Conservation (phyloP, 139 green algal genomes). For the Tetraselmis striata region DNA sequence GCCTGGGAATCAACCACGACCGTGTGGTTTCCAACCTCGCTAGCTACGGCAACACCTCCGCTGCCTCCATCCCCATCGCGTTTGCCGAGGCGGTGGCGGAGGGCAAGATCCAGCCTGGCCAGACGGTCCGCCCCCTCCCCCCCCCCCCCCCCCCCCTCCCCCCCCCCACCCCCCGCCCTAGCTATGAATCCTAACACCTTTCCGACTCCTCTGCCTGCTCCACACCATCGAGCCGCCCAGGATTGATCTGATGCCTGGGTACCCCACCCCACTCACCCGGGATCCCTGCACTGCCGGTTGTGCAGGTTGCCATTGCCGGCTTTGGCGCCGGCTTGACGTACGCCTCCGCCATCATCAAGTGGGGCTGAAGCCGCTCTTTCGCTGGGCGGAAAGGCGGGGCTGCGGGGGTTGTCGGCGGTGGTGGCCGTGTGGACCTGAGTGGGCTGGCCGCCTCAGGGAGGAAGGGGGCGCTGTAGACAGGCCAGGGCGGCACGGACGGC, state of each 20-base stretch:
- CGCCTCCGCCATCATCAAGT: conserved; percentile 84
- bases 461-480: too few relatives aligned
- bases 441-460: too few relatives aligned
- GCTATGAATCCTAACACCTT: background rate
- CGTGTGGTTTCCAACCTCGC: conserved; percentile 77
- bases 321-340: conserved; percentile 94
- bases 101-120: conserved; percentile 60
- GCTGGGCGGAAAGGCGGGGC: background rate
- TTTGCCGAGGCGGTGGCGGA: conserved; percentile 86
- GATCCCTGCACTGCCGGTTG: too few relatives aligned
- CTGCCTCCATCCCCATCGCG: conserved; percentile 89
- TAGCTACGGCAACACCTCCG: conserved; percentile 95
- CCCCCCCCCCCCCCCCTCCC: too few relatives aligned
- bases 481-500: too few relatives aligned
- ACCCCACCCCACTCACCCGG: too few relatives aligned
- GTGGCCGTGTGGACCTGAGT: too few relatives aligned
- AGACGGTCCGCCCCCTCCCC: conserved; percentile 28
- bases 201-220: background rate
- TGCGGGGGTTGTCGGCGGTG: too few relatives aligned
- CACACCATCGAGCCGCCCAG: background rate
- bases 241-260: background rate
- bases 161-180: too few relatives aligned
- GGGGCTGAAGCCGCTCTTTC: conserved; percentile 52
- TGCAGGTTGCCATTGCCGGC: conserved; percentile 81
- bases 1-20: conserved; percentile 55